Base-by-base conservation (phyloP, 2,329 filamentous ascomycete genomes). In the Venturia pyrina region DNA sequence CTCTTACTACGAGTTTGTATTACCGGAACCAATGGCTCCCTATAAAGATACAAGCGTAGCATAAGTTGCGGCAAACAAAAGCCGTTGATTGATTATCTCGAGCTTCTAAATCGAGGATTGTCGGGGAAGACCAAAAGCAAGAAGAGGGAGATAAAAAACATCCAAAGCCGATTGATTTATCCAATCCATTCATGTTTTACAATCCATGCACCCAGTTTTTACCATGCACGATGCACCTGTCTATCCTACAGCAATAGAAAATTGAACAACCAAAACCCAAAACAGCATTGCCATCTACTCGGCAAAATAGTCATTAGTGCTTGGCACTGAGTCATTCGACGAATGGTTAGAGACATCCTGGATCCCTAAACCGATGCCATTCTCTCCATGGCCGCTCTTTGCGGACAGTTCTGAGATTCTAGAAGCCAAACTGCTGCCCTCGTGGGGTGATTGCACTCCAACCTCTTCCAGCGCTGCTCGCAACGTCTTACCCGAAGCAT, bases 401-500 rank as follows among this genome's bases (percentile, higher is more conserved):
- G 21, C 32, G 28, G 53, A 59, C 32, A 59, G 53, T 5, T 37
- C 8, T n/a, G 53, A 37, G 6, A 57, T 17, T 57, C 53, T 59
- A 15, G 53, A 37, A 37, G 28, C 15, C 53, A 59, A 24, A 34
- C 7, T 34, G 15, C 53, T 32, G 17, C 53, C 53, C 32, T 34
- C 32, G 17, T 59, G 10, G 28, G 28, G 62, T 3, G 41, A 34
- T 50, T 48, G 37, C 46, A 77, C 68, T 66, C 77, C 75, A 40
- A 76, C 75, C 44, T 75, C 80, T 70, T 85, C 83, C 75, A 96
- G 82, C 1, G 89, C 89, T 70, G 88, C 85, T 65, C 85, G 81
- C 62, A 99, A 80, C 57, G 90, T 93, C 69, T 88, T 86, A 0
- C 95, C 95, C 17, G 87, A 89, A 69, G 91, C 88, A 73, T 99